Base-by-base conservation (phyloP, 257 asterid species). In the Dorcoceras hygrometricum region DNA sequence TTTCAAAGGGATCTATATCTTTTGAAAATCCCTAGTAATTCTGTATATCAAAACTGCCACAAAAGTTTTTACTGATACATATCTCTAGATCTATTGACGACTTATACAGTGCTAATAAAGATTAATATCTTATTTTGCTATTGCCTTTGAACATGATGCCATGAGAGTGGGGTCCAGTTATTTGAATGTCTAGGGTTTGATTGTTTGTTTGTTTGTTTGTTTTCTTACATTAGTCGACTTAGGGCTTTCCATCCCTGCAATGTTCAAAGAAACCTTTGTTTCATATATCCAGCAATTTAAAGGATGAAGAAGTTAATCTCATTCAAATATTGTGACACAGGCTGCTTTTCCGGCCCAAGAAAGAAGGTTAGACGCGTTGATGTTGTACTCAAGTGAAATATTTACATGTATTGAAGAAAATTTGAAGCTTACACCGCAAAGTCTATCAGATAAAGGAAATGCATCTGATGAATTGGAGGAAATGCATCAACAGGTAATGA, bases 381-480 rank as follows among this genome's bases (percentile, higher is more conserved):
- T 87, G 80, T 56, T 90, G 75, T 90, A 87, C 81, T 74, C 91
- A 28, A 70, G 84, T 50, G 99, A 94, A 71, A 85, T 90, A 59
- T 82, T 88, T 77, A 63, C 87, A 55, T 86, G 85, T 75, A 73
- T 94, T 43, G 99, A 94, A 74, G 99, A 94, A 68, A 90, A 90
- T 82, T 74, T 94, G 75, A 88, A 84, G 95, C 90, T 90, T 64
- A 82, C 89, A 18, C 99, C 99, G 5, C 83, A 90, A 75, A 88
- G 88, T 73, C 76, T 94, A 83, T 90, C 96, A 5, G 99, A 90
- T 80, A 94, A 90, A 85, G 91, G 79, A 66, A 84, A 87, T 59
- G 93, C 97, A 27, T 68, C 90, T 25, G 99, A 94, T 84, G 97
- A 94, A 83, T 78, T 88, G 81, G 90, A 85, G 75, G 99, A 88